Conservation (phyloP, 2,329 filamentous ascomycete species). For the Aspergillus costaricaensis region DNA sequence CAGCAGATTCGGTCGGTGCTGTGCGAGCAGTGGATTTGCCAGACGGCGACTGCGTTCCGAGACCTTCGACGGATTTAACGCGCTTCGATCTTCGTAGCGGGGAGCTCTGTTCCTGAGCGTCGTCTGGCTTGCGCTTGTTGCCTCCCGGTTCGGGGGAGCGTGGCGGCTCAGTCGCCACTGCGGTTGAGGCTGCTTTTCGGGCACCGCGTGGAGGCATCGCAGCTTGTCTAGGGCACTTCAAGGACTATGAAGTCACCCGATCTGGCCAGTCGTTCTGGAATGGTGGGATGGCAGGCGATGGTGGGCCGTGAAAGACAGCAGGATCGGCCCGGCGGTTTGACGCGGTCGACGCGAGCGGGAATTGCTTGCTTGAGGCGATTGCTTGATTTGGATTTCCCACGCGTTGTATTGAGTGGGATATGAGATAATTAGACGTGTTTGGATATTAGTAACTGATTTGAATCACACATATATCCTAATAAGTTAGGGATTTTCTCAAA, state of each 20-base stretch:
- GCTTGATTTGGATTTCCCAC: not conserved
- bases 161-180: constrained; percentile 11
- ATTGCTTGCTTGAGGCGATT: not conserved
- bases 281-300: not conserved
- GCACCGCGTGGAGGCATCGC: constrained; percentile 21
- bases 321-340: not conserved
- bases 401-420: not conserved
- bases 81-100: constrained; percentile 35
- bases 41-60: not conserved
- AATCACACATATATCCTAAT: too few relatives aligned
- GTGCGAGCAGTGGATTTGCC: not conserved
- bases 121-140: constrained; percentile 33
- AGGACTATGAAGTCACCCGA: not conserved
- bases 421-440: not conserved
- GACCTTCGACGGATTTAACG: constrained; percentile 24
- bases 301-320: not conserved
- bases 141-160: constrained; percentile 7
- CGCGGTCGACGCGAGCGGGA: constrained; percentile 8
- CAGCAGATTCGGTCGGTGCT: not conserved
- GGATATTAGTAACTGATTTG: not conserved
- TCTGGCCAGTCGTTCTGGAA: not conserved
- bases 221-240: not conserved
- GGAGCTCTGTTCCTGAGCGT: constrained; percentile 24
- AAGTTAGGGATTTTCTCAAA: too few relatives aligned
- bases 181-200: constrained; percentile 16